Evolutionary conservation across 148 eudicot species (phyloP).

Genomic region (Nyssa sinensis): DNA sequence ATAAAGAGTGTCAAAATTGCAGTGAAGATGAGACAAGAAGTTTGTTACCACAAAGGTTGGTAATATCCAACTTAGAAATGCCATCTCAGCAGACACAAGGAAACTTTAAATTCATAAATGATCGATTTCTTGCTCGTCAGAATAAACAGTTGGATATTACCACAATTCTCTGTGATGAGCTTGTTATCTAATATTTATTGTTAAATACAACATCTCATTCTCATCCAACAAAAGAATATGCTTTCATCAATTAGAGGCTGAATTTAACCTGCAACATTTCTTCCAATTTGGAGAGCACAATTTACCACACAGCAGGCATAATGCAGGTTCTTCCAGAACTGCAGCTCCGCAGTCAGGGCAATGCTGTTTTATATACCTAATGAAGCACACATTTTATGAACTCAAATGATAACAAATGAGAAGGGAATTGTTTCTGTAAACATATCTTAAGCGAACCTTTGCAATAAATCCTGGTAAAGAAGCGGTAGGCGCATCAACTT

Average conservation of each 20-base stretch:
- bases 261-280: constrained; percentile 81
- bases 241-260: neutral
- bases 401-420: neutral
- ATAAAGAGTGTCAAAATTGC: constrained; percentile 16
- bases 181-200: neutral
- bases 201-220: no score
- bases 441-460: constrained; percentile 50
- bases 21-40: neutral
- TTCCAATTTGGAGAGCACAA: constrained; percentile 86
- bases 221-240: neutral
- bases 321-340: constrained; percentile 66
- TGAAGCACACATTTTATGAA: constrained; percentile 4
- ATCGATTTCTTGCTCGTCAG: no score
- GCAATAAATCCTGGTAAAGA: constrained; percentile 88
- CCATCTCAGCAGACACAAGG: neutral
- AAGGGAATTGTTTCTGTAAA: neutral
- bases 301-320: constrained; percentile 90
- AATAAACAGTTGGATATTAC: no score
- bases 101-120: neutral
- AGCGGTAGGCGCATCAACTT: constrained; percentile 75
- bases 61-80: neutral
- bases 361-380: constrained; percentile 78
- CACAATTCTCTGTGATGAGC: no score
- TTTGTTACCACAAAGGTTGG: neutral
- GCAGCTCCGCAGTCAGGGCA: constrained; percentile 64